phyloP scores from a whole-genome alignment of 208 protist species.

The Wallacemonas sp. region DNA sequence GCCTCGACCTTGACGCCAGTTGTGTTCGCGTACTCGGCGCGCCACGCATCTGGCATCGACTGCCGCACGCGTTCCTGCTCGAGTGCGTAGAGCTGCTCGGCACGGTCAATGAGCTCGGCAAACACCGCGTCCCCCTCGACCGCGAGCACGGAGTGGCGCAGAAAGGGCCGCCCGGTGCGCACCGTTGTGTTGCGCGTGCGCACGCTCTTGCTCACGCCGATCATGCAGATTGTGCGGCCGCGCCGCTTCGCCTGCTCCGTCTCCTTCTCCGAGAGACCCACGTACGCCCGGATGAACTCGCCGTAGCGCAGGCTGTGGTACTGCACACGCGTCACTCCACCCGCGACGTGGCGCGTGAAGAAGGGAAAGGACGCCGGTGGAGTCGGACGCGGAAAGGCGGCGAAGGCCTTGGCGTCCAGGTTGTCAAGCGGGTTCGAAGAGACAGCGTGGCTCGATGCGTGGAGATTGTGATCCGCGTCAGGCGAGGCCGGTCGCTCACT shows the following conservation, averaged over 20 bases:
- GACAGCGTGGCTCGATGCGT: no score
- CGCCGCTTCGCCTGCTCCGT: conserved; percentile 50
- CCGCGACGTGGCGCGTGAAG: neutral
- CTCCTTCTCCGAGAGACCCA: conserved; percentile 49
- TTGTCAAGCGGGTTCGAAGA: conserved; percentile 12
- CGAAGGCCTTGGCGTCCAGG: conserved; percentile 1
- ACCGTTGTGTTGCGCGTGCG: conserved; percentile 27
- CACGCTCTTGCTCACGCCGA: conserved; percentile 35
- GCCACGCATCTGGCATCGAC: conserved; percentile 6
- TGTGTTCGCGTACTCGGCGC: neutral
- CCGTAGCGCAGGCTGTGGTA: conserved; percentile 73
- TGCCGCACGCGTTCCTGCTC: conserved; percentile 27
- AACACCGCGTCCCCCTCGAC: conserved; percentile 88
- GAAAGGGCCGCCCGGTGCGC: conserved; percentile 39
- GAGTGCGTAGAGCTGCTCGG: conserved; percentile 38
- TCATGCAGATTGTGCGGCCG: conserved; percentile 62
- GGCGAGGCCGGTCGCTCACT: no score
- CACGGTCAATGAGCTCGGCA: conserved; percentile 50
- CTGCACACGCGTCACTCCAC: conserved; percentile 26
- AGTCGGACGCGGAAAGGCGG: conserved; percentile 23
- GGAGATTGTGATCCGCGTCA: no score
- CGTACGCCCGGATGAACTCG: conserved; percentile 70
- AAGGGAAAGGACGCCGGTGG: conserved; percentile 19
- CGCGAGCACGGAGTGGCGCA: conserved; percentile 75
- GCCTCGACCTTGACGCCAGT: neutral